These are phyloP conservation scores for Puccinellia tenuiflora DNA, from an alignment of 176 grass and related monocot species.

Conservation along the genomic window DNA sequence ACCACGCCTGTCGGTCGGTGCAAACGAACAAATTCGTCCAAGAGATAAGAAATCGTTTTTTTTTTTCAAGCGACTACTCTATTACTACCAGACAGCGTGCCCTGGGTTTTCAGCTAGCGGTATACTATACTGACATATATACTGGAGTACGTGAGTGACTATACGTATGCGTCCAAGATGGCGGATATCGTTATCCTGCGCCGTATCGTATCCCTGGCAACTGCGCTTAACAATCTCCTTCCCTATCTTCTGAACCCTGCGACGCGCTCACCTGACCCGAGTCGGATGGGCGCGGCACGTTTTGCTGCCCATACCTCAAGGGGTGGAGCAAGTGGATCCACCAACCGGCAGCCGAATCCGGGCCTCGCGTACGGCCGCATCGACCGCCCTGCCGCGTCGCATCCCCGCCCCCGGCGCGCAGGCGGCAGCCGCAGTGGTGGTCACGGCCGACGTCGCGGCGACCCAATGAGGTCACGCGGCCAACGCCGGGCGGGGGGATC, in stretches of 20 bases:
- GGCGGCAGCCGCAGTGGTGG: too few relatives aligned
- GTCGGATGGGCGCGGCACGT: neutral
- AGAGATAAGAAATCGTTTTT: neutral
- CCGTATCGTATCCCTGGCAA: slow-evolving; percentile 1
- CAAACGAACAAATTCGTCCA: neutral
- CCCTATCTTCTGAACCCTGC: neutral
- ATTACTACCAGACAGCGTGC: neutral
- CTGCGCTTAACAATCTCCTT: neutral
- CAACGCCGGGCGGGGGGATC: too few relatives aligned
- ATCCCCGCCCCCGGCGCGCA: too few relatives aligned
- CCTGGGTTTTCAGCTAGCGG: neutral
- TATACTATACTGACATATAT: neutral
- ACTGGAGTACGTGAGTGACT: neutral
- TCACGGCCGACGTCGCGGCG: too few relatives aligned
- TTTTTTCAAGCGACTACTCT: too few relatives aligned
- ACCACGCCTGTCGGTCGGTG: neutral
- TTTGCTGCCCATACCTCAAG: neutral
- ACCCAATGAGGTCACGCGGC: too few relatives aligned
- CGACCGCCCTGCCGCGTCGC: too few relatives aligned
- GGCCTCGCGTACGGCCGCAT: neutral
- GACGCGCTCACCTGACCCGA: too few relatives aligned
- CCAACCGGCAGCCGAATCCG: slow-evolving; percentile 10
- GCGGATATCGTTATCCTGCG: neutral
- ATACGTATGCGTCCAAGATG: neutral
- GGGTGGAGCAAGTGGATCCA: neutral